Evolutionary conservation across 2,329 filamentous ascomycete species (phyloP).

Genomic region (Fusarium citri): DNA sequence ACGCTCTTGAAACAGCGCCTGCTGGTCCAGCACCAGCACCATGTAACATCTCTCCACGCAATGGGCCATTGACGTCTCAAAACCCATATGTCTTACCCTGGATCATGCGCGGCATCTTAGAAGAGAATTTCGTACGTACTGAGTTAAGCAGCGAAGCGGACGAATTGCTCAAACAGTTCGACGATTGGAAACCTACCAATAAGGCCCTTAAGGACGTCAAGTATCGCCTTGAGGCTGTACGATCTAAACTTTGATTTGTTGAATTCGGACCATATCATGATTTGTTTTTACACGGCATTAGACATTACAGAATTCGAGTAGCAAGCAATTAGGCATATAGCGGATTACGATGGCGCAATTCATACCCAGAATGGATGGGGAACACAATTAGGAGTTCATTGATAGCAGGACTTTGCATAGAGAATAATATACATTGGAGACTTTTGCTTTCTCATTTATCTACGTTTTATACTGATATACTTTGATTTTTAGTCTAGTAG

Average conservation of each 20-base stretch:
- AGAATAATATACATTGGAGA: constrained; percentile 13
- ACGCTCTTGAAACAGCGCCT: constrained; percentile 77
- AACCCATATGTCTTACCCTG: constrained; percentile 95
- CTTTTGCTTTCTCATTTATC: neutral
- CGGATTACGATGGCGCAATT: constrained; percentile 12
- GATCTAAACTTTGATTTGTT: constrained; percentile 75
- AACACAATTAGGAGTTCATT: constrained; percentile 27
- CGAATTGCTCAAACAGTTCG: constrained; percentile 86
- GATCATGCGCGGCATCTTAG: constrained; percentile 92
- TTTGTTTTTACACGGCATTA: neutral
- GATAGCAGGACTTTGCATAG: constrained; percentile 10
- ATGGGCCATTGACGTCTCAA: constrained; percentile 59
- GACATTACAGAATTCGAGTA: neutral
- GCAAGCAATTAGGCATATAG: neutral
- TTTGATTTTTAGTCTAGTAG: constrained; percentile 37
- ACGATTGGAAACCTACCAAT: constrained; percentile 89
- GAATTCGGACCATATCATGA: neutral
- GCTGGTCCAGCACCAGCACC: constrained; percentile 55
- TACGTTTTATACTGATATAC: constrained; percentile 10
- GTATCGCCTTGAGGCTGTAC: constrained; percentile 90
- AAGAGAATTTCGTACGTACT: constrained; percentile 89
- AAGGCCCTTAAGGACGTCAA: constrained; percentile 97
- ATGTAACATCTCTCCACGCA: constrained; percentile 44
- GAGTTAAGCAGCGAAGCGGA: constrained; percentile 82
- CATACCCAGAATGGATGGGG: constrained; percentile 22